Percentiles rank a stretch among this genome's conserved stretches.
Conservation (phyloP, 192 early-diverging fungal genomes). For the Coemansia umbellata region DNA sequence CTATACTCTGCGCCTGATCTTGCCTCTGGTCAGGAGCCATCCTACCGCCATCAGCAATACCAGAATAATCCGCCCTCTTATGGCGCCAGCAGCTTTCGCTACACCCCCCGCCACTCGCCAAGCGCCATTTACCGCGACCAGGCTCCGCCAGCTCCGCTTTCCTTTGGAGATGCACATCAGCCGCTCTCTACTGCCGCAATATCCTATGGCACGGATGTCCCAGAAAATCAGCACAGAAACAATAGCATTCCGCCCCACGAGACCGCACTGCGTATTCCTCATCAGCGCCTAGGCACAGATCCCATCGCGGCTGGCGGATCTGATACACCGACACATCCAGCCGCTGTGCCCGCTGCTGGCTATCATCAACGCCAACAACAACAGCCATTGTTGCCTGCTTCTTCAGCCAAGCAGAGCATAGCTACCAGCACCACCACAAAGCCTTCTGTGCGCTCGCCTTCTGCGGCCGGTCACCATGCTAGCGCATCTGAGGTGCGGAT, state of each 20-base stretch:
- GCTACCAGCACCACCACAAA: background rate
- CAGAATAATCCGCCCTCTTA: conserved; percentile 4
- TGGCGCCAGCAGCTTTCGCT: background rate
- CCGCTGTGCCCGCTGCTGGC: background rate
- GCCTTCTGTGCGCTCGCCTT: background rate
- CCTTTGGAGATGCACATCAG: conserved; percentile 18
- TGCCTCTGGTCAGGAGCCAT: conserved; percentile 1
- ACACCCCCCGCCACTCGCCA: background rate
- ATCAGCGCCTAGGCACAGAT: background rate
- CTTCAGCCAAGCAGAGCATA: background rate
- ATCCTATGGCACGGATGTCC: background rate
- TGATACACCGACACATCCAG: background rate
- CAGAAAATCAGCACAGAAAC: conserved; percentile 2
- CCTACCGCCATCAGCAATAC: conserved; percentile 8
- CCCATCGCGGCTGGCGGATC: background rate
- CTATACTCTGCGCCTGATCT: conserved; percentile 26
- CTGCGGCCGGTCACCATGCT: background rate
- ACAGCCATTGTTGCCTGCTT: background rate
- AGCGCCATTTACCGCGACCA: conserved; percentile 3
- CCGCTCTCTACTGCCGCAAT: background rate
- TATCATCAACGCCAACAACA: background rate
- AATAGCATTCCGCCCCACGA: conserved; percentile 1
- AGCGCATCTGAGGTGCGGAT: conserved; percentile 25
- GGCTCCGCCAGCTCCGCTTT: conserved; percentile 31
- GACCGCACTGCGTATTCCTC: background rate